phyloP scores from a whole-genome alignment of 306 rosid species.

The Canavalia gladiata region DNA sequence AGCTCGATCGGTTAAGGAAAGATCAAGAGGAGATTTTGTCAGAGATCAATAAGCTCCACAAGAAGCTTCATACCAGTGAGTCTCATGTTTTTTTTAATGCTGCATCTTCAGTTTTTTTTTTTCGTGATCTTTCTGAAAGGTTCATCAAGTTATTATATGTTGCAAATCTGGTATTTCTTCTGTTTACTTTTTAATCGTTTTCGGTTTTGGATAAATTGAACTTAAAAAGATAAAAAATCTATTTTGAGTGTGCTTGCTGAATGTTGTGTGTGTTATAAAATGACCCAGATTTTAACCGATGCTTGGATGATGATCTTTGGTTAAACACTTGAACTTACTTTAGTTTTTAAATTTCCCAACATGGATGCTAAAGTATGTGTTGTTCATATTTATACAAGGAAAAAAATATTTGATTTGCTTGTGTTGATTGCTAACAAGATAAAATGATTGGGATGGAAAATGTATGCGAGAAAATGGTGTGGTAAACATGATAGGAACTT shows the following conservation, averaged over 20 bases:
- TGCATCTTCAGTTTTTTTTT: constrained; percentile 12
- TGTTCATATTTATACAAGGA: neutral
- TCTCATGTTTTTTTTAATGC: constrained; percentile 29
- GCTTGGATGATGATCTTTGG: neutral
- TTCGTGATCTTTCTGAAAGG: neutral
- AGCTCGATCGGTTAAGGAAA: constrained; percentile 91
- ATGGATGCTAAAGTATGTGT: neutral
- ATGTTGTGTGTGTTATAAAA: neutral
- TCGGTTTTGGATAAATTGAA: constrained; percentile 9
- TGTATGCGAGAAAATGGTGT: constrained; percentile 2
- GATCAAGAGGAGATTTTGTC: constrained; percentile 74
- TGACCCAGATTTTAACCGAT: constrained; percentile 16
- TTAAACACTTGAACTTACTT: neutral
- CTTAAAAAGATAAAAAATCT: neutral
- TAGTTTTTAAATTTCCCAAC: neutral
- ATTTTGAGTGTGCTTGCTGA: neutral
- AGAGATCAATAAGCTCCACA: constrained; percentile 94
- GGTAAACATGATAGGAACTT: neutral
- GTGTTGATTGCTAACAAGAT: neutral
- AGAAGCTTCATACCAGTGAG: constrained; percentile 82
- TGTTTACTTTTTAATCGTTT: neutral
- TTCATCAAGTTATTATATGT: constrained; percentile 9
- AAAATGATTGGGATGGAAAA: neutral
- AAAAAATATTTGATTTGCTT: neutral
- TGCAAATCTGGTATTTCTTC: constrained; percentile 34